A percentile compares a stretch with the other conserved stretches of the same genome.
phyloP scores from a whole-genome alignment of 1,139 yeast genomes.

The Taphrina sp. region DNA sequence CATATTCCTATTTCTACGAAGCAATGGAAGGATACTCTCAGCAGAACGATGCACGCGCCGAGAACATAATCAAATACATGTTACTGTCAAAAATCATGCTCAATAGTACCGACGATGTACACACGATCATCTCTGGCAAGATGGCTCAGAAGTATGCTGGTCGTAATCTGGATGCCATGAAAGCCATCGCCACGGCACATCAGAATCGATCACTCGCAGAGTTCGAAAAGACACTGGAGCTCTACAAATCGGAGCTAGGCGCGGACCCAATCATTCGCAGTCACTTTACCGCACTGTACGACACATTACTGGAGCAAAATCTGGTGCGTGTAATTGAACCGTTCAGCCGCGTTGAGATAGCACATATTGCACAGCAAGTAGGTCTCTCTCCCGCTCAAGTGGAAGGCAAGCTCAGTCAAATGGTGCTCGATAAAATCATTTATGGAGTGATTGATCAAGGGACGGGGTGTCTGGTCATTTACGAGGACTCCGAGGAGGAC shows the following conservation, averaged over 20 bases:
- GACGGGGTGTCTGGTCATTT: constrained; percentile 92
- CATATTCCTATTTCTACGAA: constrained; percentile 91
- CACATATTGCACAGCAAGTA: constrained; percentile 81
- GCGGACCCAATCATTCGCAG: constrained; percentile 85
- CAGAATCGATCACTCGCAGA: constrained; percentile 86
- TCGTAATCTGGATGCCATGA: constrained; percentile 81
- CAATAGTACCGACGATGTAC: constrained; percentile 80
- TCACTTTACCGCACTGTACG: constrained; percentile 90
- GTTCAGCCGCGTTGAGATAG: constrained; percentile 87
- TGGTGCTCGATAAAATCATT: constrained; percentile 92
- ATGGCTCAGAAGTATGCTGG: constrained; percentile 79
- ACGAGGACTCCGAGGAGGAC: constrained; percentile 84
- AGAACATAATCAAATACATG: constrained; percentile 68
- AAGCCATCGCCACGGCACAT: constrained; percentile 85
- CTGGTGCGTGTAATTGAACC: constrained; percentile 93
- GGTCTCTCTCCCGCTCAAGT: constrained; percentile 87
- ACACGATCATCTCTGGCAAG: constrained; percentile 61
- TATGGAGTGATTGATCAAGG: constrained; percentile 98
- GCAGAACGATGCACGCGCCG: constrained; percentile 39
- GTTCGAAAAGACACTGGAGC: constrained; percentile 73
- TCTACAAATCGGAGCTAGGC: constrained; percentile 72
- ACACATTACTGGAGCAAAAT: constrained; percentile 87
- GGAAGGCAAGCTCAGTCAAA: constrained; percentile 90
- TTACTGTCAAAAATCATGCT: constrained; percentile 90
- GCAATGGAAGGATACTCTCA: constrained; percentile 79